Conservation (phyloP, 2,329 filamentous ascomycete species). For the Teratosphaeria epicoccoides region DNA sequence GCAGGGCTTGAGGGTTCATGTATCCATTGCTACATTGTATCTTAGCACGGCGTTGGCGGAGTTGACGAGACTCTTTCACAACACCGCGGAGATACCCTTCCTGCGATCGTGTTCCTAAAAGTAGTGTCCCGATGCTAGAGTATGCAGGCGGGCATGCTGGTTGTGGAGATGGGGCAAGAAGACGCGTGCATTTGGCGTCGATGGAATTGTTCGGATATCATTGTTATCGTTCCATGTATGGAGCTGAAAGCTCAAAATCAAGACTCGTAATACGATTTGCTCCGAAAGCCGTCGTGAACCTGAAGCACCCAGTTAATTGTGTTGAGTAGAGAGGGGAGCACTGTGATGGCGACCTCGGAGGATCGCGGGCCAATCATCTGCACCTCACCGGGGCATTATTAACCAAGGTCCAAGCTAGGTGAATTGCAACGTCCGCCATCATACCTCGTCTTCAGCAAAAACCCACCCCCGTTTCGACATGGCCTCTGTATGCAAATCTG, state of each 20-base stretch:
- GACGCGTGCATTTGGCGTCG: background rate
- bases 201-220: background rate
- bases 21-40: background rate
- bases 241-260: background rate
- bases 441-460: background rate
- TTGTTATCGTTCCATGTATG: background rate
- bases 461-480: background rate
- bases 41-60: slow-evolving; percentile 14
- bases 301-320: too few relatives aligned
- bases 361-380: background rate
- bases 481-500: background rate
- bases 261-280: background rate
- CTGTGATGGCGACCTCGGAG: background rate
- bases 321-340: too few relatives aligned
- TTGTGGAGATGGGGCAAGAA: background rate
- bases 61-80: slow-evolving; percentile 2
- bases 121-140: background rate
- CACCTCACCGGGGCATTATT: background rate
- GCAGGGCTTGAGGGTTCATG: background rate
- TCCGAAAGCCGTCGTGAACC: too few relatives aligned
- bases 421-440: background rate
- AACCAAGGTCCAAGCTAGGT: too few relatives aligned
- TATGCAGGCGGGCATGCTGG: background rate
- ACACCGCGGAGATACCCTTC: slow-evolving; percentile 1
- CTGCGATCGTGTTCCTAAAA: background rate